phyloP scores from a whole-genome alignment of 108 stramenopile species.

The Parietichytrium sp. region DNA sequence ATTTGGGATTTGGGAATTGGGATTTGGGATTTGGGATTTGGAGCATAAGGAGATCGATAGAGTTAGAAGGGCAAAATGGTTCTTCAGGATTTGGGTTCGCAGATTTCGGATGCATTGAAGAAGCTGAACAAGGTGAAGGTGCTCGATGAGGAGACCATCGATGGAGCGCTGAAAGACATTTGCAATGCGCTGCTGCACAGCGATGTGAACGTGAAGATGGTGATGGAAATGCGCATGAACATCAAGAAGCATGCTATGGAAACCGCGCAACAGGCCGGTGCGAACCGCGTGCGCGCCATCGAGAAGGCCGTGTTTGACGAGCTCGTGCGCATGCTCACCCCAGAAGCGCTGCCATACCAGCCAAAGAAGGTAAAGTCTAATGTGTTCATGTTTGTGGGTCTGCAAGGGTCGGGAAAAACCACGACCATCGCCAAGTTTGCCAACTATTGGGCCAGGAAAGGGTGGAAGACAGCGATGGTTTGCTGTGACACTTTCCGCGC shows the following conservation, averaged over 20 bases:
- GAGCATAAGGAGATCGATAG: no score
- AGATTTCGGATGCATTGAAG: slow-evolving; percentile 81
- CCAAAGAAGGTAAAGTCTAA: slow-evolving; percentile 83
- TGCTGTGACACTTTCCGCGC: slow-evolving; percentile 98
- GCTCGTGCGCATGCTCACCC: slow-evolving; percentile 71
- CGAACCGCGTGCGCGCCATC: slow-evolving; percentile 61
- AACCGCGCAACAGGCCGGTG: slow-evolving; percentile 45
- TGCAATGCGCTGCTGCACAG: slow-evolving; percentile 84
- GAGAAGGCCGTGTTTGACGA: slow-evolving; percentile 89
- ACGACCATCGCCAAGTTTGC: slow-evolving; percentile 96
- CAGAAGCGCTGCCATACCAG: slow-evolving; percentile 61
- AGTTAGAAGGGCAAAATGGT: slow-evolving; percentile 74
- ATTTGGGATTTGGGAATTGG: no score
- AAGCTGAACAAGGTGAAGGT: slow-evolving; percentile 72
- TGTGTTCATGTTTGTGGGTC: slow-evolving; percentile 92
- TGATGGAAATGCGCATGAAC: slow-evolving; percentile 72
- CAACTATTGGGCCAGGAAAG: slow-evolving; percentile 82
- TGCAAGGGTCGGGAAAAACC: slow-evolving; percentile 96
- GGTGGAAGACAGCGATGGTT: slow-evolving; percentile 87
- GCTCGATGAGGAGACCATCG: slow-evolving; percentile 72
- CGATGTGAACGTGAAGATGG: slow-evolving; percentile 89
- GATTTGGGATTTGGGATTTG: no score
- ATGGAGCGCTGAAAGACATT: slow-evolving; percentile 75
- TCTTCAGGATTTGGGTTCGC: slow-evolving; percentile 85
- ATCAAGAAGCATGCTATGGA: slow-evolving; percentile 68